Evolutionary conservation across 176 grass and related monocot genomes (phyloP).

Genomic region (Saccharum officinarum): DNA sequence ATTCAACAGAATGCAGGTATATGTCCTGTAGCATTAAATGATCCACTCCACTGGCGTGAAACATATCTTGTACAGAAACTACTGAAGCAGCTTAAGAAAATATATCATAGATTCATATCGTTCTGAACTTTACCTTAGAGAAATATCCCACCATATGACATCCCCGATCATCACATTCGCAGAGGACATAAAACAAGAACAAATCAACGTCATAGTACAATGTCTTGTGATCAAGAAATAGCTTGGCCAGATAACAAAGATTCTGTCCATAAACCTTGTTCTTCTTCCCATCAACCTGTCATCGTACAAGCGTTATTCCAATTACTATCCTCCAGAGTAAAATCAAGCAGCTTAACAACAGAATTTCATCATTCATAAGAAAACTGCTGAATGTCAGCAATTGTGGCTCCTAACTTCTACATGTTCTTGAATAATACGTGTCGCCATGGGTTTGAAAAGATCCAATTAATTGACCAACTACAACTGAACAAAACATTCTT

Average conservation of each 20-base stretch:
- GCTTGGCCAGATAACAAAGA: slow-evolving; percentile 95
- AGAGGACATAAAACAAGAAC: slow-evolving; percentile 96
- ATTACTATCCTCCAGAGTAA: slow-evolving; percentile 22
- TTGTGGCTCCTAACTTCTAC: neutral
- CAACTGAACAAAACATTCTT: neutral
- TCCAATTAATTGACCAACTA: neutral
- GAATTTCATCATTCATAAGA: neutral
- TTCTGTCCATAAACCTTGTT: slow-evolving; percentile 99
- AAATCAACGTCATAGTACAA: slow-evolving; percentile 96
- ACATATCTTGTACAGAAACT: slow-evolving; percentile 16
- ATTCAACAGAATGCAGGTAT: slow-evolving; percentile 2
- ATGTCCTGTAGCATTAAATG: slow-evolving; percentile 17
- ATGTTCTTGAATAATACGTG: neutral
- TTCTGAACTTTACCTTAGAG: slow-evolving; percentile 74
- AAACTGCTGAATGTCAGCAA: neutral
- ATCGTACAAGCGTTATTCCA: slow-evolving; percentile 14
- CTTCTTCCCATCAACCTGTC: slow-evolving; percentile 99
- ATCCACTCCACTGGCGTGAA: slow-evolving; percentile 7
- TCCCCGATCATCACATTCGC: slow-evolving; percentile 98
- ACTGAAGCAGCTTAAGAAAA: slow-evolving; percentile 16
- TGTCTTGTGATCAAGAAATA: slow-evolving; percentile 98
- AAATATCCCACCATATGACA: slow-evolving; percentile 99
- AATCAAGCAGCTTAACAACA: neutral
- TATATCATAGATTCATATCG: neutral
- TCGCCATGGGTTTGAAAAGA: neutral